Base-by-base conservation (phyloP, 2,329 filamentous ascomycete species). In the Orbilia blumenaviensis region DNA sequence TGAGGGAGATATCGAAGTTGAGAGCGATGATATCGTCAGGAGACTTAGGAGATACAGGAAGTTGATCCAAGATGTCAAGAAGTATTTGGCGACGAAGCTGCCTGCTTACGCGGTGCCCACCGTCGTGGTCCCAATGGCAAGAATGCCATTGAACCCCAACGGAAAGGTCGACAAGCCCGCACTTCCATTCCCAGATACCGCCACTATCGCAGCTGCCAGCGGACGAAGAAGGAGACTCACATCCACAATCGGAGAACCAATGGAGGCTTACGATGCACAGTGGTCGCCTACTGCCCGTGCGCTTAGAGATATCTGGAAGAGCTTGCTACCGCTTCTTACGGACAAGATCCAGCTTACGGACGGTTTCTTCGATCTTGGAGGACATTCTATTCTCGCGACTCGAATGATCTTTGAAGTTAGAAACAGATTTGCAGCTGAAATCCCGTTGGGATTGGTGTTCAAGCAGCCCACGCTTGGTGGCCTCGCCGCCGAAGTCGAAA, bases 81-180 rank as follows among this genome's bases (percentile, higher is more conserved):
- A 92, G 72, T 87, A 92, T 79, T 85, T 96, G 72, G 90, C 90
- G 82, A 87, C 87, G 78, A 89, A 91, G 77, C 84, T 96, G 12
- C 90, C 92, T 0, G 85, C 86, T 10, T 94, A 93, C 82, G 91
- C 92, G 0, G 89, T 95, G 1, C 92, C 92, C 0, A 89, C 88
- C 2, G 86, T 92, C 41, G 89, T 92, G 78, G 91, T 95, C 44
- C 87, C 90, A 0, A 88, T 95, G 67, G 86, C 89, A 76, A 88
- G 89, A 67, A 87, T 94, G 78, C 92, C 92, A 0, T 83, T 94
- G n/a, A 94, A 92, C 82, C 91, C 91, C n/a, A 93, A 93, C 79
- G 91, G 92, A 80, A 95, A 95, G 83, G 88, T 94, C 44, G 92
- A 96, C 83, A 91, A 89, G 83, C 90, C 91, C 12, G 89, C 88